Evolutionary conservation across 306 rosid species (phyloP).

Genomic region (Casuarina cunninghamiana): DNA sequence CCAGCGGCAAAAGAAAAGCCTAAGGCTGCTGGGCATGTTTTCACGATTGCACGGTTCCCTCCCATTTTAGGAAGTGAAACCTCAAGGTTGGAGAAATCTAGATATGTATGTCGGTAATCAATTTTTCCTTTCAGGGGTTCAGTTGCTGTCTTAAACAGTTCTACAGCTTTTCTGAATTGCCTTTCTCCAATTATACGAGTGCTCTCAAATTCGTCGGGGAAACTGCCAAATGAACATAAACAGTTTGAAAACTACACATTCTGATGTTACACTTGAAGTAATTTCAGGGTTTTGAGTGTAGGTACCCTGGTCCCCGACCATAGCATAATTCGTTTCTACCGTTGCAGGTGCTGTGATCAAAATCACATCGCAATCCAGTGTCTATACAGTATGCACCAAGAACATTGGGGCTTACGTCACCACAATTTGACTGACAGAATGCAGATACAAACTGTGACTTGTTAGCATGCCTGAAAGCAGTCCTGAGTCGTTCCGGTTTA

Average conservation of each 20-base stretch:
- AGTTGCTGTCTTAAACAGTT: conserved; percentile 62
- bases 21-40: conserved; percentile 96
- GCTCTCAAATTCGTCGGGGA: conserved; percentile 94
- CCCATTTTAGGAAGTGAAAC: conserved; percentile 52
- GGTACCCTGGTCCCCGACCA: conserved; percentile 92
- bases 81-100: conserved; percentile 77
- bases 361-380: conserved; percentile 89
- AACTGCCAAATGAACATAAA: conserved; percentile 44
- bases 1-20: conserved; percentile 96
- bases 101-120: conserved; percentile 72
- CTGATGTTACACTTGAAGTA: neutral
- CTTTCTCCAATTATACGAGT: conserved; percentile 87
- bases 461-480: conserved; percentile 50
- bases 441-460: conserved; percentile 81
- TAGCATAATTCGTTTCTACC: conserved; percentile 87
- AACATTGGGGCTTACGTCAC: conserved; percentile 97
- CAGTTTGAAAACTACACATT: neutral
- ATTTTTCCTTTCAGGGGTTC: conserved; percentile 68
- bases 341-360: conserved; percentile 91
- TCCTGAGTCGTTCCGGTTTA: conserved; percentile 67
- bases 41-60: conserved; percentile 53
- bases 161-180: conserved; percentile 78
- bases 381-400: conserved; percentile 79
- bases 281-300: neutral
- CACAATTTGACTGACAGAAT: conserved; percentile 91